Base-by-base conservation (phyloP, 495 filamentous ascomycete species). In the Cairneyella variabilis region DNA sequence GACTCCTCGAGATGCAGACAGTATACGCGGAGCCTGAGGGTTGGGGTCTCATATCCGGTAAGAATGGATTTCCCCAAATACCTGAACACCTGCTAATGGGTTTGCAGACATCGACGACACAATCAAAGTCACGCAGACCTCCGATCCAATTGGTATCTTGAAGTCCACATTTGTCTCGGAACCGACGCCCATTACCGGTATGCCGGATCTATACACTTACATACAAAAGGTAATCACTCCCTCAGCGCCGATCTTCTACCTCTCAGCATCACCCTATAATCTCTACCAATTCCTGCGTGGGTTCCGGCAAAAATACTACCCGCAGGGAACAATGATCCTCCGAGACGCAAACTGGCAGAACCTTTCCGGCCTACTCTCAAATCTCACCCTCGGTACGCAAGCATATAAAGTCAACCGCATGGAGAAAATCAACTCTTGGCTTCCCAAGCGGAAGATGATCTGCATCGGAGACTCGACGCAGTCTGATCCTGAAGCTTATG, bases 211-310 rank as follows among this genome's bases (percentile, higher is more conserved):
- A 2, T 97, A 97, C 69, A 59, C 61, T 18, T 70, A 82, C 48
- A 74, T 93, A 23, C 71, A 83, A 43, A 65, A 69, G 10, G 58
- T 77, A 48, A 58, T 75, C 20, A 75, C 86, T 3, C 52, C 76
- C 3, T 65, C 70, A 2, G 85, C 92, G 9, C 77, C 88, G 1
- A 96, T 85, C 79, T 96, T 93, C 69, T 97, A 97, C 69, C 80
- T 97, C 44, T 95, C 89, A 3, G 92, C 92, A 1, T 95, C 90
- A 2, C 92, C 92, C 0, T 96, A 97, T 73, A 96, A 95, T 57
- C 80, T 97, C 3, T 96, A 96, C 66, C 83, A 87, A 2, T 95
- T 95, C 71, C 80, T 97, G n/a, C 80, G 75, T 53, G 60, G 71
- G 0, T 90, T 97, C 74, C 70, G 89, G 0, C 69, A 84, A 48